Percentiles rank a stretch among this genome's conserved stretches.
phyloP scores from a whole-genome alignment of 345 rosid genomes.

The Angophora floribunda region DNA sequence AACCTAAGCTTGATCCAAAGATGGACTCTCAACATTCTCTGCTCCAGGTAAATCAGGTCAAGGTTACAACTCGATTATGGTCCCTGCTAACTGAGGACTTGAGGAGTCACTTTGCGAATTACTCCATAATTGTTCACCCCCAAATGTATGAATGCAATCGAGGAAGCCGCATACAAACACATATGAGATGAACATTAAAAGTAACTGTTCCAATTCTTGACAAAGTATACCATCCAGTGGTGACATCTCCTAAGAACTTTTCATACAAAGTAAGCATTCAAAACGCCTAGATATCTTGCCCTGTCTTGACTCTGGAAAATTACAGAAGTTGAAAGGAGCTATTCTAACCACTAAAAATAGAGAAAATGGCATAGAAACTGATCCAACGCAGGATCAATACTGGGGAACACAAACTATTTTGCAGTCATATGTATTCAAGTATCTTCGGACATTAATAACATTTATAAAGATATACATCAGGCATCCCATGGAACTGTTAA shows the following conservation, averaged over 20 bases:
- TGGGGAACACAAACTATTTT: too few species aligned
- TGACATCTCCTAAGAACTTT: neutral
- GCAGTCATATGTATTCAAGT: too few species aligned
- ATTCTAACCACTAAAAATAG: too few species aligned
- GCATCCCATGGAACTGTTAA: neutral
- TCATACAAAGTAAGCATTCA: neutral
- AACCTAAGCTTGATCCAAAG: neutral
- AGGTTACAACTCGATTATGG: neutral
- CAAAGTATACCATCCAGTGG: neutral
- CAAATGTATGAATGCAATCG: neutral
- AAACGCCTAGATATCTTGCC: neutral
- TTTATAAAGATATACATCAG: too few species aligned
- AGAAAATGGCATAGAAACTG: too few species aligned
- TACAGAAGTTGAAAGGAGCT: too few species aligned
- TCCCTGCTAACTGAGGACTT: neutral
- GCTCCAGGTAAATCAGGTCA: neutral
- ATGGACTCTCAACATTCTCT: neutral
- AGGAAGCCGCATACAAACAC: neutral
- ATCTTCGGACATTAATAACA: too few species aligned
- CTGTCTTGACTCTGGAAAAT: neutral
- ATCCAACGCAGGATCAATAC: too few species aligned
- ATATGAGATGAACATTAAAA: neutral
- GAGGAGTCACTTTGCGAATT: neutral
- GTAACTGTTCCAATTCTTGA: neutral
- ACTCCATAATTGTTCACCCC: neutral